Evolutionary conservation across 352 stramenopile species (phyloP), one percentile per base, ranked within the genome.

Genomic region (Phytophthora nicotianae): DNA sequence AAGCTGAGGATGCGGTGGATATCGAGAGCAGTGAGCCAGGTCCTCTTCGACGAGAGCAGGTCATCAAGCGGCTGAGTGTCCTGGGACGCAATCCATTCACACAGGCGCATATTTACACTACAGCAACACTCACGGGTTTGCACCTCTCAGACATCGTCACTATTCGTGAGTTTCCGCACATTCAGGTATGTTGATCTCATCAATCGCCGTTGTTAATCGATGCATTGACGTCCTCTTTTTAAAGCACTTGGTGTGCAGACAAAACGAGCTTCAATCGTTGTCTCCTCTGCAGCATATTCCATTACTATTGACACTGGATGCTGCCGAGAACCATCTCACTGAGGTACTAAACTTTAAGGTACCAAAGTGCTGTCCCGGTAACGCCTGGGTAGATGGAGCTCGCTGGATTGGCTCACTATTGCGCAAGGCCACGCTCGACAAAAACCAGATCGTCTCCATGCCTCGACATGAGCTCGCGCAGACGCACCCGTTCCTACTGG

Each of bases 391-490:
- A n/a, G 70, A 73, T 33, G 84, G 84, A 9, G 65, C 51, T 41
- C 58, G 75, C 16, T 89, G 81, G 75, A 83, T 90, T 48, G 82
- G 85, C 0, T 91, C 85, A 20, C 56, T 90, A 46, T 20, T 93
- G 37, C 82, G 79, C 11, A 72, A 73, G 35, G 82, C 79, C 14
- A 72, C 75, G 9, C 58, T 91, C 13, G 70, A 73, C 21, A 66
- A 62, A 26, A 93, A 93, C 43, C 57, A 26, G 11, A 89, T 93
- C 46, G 56, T 64, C 14, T 62, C 47, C 14, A 85, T 91, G 46
- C 82, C 77, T 16, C 49, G 23, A 0, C 48, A 57, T 23, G 72
- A 83, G 11, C 69, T 93, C 10, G 55, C 70, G 19, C 46, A 11
- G 2, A 70, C 75, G 1, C 83, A 91, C 35, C 79, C 75, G 20